phyloP scores from a whole-genome alignment of 2,329 filamentous ascomycete species.

The Cordyceps javanica region DNA sequence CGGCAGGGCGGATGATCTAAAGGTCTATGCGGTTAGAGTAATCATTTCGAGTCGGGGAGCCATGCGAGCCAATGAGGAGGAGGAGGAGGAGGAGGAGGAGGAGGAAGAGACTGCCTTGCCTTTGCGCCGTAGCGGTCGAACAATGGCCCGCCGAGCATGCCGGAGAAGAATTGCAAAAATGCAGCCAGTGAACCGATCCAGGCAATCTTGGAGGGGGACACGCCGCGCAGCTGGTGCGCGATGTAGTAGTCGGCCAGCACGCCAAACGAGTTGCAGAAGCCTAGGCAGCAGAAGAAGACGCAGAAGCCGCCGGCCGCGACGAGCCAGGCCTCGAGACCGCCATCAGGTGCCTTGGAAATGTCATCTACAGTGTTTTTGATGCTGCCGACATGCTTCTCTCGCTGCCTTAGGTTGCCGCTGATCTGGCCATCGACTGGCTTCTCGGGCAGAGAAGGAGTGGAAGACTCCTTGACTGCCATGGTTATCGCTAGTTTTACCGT shows the following conservation, averaged over 20 bases:
- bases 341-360: slow-evolving; percentile 21
- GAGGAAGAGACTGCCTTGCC: neutral
- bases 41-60: neutral
- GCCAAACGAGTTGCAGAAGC: slow-evolving; percentile 39
- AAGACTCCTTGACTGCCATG: neutral
- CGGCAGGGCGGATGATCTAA: slow-evolving; percentile 27
- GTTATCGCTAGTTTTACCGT: neutral
- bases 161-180: slow-evolving; percentile 31
- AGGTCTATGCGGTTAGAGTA: neutral
- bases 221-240: slow-evolving; percentile 25
- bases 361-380: neutral
- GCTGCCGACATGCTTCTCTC: neutral
- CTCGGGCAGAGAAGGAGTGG: neutral
- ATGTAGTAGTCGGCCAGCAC: slow-evolving; percentile 39
- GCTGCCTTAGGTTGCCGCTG: neutral
- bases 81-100: too few relatives aligned
- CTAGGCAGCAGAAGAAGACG: slow-evolving; percentile 34
- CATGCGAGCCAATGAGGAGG: too few relatives aligned
- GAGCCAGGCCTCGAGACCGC: slow-evolving; percentile 34
- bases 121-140: slow-evolving; percentile 36
- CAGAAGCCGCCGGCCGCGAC: slow-evolving; percentile 29
- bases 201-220: slow-evolving; percentile 28
- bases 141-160: slow-evolving; percentile 30
- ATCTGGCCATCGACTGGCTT: neutral
- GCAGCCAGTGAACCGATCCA: slow-evolving; percentile 36